A percentile compares a stretch with the other conserved stretches of the same genome.
Conservation (phyloP, 768 basidiomycete genomes). For the Atractiella rhizophila region DNA sequence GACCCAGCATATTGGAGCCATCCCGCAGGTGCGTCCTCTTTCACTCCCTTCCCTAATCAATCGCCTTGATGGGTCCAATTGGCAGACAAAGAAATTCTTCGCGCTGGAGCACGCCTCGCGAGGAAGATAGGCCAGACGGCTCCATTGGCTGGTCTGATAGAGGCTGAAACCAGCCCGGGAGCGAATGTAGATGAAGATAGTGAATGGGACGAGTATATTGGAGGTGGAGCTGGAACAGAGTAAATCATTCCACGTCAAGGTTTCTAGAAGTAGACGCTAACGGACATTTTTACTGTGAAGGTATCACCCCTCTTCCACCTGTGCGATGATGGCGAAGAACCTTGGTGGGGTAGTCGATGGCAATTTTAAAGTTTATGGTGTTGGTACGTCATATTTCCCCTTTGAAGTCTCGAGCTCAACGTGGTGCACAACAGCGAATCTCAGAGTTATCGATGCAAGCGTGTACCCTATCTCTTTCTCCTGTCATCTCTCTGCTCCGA, state of each 20-base stretch:
- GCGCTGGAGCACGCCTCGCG: constrained; percentile 19
- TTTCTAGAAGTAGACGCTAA: too few relatives aligned
- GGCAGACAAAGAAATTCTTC: constrained; percentile 20
- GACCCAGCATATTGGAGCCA: constrained; percentile 28
- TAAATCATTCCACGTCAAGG: too few relatives aligned
- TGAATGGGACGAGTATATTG: constrained; percentile 19
- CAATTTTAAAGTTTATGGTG: constrained; percentile 26
- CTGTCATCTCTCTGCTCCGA: constrained; percentile 15
- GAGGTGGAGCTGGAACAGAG: constrained; percentile 13
- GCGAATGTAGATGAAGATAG: constrained; percentile 19
- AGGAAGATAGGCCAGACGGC: constrained; percentile 21
- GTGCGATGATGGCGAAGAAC: constrained; percentile 25
- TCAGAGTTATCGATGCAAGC: constrained; percentile 24
- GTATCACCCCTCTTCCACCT: constrained; percentile 27
- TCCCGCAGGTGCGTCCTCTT: too few relatives aligned
- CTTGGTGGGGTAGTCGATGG: constrained; percentile 28
- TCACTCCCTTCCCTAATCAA: too few relatives aligned
- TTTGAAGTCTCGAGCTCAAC: too few relatives aligned
- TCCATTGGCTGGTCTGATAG: constrained; percentile 20
- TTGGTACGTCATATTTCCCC: too few relatives aligned
- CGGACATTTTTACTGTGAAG: too few relatives aligned
- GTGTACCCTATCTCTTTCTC: constrained; percentile 9
- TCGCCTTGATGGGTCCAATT: too few relatives aligned
- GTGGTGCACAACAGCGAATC: too few relatives aligned
- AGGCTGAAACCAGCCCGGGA: constrained; percentile 22